phyloP scores from a whole-genome alignment of 176 grass and related monocot species.

The Bonia amplexicaulis region DNA sequence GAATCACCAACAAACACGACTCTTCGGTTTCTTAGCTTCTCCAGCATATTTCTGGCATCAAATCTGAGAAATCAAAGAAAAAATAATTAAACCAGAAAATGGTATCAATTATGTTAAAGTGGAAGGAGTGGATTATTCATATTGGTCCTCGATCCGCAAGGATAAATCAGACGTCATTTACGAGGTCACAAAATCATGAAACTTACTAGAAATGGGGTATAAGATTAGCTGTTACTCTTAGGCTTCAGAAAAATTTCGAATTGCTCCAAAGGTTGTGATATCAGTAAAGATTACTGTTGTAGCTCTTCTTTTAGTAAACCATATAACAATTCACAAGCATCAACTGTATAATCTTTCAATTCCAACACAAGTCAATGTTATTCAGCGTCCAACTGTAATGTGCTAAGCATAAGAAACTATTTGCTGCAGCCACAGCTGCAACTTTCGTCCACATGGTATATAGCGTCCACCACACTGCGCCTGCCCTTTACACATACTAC shows the following conservation, averaged over 20 bases:
- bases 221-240: not conserved
- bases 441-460: no score
- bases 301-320: not conserved
- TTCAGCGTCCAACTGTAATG: not conserved
- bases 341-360: not conserved
- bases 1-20: conserved; percentile 85
- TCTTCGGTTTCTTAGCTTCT: conserved; percentile 56
- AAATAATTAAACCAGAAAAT: not conserved
- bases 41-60: conserved; percentile 59
- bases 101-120: not conserved
- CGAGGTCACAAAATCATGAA: not conserved
- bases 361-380: not conserved
- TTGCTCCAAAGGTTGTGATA: not conserved
- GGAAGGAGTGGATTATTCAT: not conserved
- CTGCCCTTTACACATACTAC: not conserved
- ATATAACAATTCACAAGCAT: not conserved
- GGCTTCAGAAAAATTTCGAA: not conserved
- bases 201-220: not conserved
- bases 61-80: conserved; percentile 46
- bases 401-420: not conserved
- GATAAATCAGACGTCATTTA: not conserved
- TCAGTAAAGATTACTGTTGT: not conserved
- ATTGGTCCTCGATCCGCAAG: not conserved
- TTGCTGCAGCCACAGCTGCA: not conserved
- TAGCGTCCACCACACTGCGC: not conserved